These are phyloP conservation scores for Penicillium argentinense DNA, from an alignment of 495 filamentous ascomycete genomes.

Conservation along the genomic window DNA sequence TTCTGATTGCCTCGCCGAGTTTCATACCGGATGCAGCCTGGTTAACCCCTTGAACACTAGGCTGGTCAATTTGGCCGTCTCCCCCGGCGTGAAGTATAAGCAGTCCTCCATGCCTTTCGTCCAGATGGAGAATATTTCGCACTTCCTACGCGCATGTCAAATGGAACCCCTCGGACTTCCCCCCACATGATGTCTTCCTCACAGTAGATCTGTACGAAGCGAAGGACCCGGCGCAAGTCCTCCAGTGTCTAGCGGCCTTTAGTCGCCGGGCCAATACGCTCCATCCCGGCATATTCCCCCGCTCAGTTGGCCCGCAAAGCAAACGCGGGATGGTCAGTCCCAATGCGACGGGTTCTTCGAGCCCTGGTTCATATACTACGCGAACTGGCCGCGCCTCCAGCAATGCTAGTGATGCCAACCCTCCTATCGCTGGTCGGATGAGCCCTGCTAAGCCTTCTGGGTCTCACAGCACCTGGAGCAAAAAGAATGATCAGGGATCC, in stretches of 20 bases:
- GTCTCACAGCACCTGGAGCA: conserved; percentile 86
- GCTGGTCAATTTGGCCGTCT: conserved; percentile 78
- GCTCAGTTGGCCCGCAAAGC: conserved; percentile 64
- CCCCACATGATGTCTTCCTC: conserved; percentile 92
- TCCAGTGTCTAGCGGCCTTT: conserved; percentile 91
- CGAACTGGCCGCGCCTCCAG: conserved; percentile 60
- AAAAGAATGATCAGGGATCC: conserved; percentile 70
- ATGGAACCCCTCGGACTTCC: conserved; percentile 78
- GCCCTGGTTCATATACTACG: conserved; percentile 33
- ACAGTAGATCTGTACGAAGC: conserved; percentile 96
- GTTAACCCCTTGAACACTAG: conserved; percentile 45
- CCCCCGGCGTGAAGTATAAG: conserved; percentile 77
- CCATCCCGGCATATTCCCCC: conserved; percentile 70
- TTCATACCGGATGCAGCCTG: conserved; percentile 1
- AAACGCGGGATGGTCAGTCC: conserved; percentile 65
- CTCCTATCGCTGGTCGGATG: conserved; percentile 49
- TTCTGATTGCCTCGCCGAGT: conserved; percentile 2
- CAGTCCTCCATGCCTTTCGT: conserved; percentile 93
- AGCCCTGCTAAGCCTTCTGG: conserved; percentile 64
- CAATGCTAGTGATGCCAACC: conserved; percentile 64
- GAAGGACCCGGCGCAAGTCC: conserved; percentile 95
- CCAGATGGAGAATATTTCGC: conserved; percentile 99
- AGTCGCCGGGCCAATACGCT: conserved; percentile 80
- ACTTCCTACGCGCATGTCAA: conserved; percentile 89
- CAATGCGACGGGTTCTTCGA: conserved; percentile 62